These are phyloP conservation scores for Colletotrichum sp. DNA, from an alignment of 2,329 filamentous ascomycete species.

Conservation along the genomic window DNA sequence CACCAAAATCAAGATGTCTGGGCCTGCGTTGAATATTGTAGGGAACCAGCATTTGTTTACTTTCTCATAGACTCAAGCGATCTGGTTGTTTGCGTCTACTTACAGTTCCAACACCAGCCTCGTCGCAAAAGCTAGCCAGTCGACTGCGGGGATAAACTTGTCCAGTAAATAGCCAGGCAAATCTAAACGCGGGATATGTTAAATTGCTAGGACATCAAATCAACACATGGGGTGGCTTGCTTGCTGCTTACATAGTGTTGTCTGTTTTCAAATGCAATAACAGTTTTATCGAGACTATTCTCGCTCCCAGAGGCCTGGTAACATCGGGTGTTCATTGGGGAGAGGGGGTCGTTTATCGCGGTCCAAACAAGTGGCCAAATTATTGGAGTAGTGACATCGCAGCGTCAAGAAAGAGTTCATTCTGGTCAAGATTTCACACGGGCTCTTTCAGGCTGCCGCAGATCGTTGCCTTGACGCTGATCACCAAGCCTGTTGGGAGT, in stretches of 20 bases:
- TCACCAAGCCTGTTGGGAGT: not conserved
- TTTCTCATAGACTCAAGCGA: not conserved
- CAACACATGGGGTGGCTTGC: not conserved
- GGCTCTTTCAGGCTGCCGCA: not conserved
- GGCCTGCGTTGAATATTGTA: not conserved
- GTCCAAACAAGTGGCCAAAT: not conserved
- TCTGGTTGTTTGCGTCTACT: not conserved
- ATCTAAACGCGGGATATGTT: not conserved
- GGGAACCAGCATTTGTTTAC: not conserved
- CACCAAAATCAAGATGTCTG: not conserved
- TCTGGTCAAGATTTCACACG: not conserved
- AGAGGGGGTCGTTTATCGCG: too few relatives aligned
- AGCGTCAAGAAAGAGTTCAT: not conserved
- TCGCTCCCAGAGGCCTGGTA: not conserved
- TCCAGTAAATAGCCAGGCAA: too few relatives aligned
- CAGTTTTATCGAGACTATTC: not conserved
- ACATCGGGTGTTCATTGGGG: too few relatives aligned
- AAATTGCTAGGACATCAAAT: fast-evolving
- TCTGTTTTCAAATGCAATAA: not conserved
- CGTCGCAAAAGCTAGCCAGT: fast-evolving
- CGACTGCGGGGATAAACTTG: too few relatives aligned
- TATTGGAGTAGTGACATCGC: not conserved
- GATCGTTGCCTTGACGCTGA: fast-evolving
- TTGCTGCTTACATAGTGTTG: fast-evolving
- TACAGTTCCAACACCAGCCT: not conserved